Conservation (phyloP, 495 filamentous ascomycete genomes). For the Tuber calosporum region DNA sequence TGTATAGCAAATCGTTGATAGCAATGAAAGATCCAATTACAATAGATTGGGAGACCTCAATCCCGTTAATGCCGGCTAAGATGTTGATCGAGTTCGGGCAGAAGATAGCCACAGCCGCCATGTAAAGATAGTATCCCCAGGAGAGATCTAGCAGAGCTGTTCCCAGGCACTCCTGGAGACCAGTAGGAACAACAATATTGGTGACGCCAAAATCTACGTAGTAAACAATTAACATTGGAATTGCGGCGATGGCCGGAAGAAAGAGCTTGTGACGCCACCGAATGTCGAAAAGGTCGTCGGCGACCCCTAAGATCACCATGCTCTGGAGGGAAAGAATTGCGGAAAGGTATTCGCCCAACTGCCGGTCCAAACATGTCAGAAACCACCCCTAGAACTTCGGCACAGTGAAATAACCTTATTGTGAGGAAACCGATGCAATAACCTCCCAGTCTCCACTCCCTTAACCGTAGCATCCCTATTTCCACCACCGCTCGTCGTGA, state of each 20-base stretch:
- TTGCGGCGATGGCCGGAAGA: constrained; percentile 87
- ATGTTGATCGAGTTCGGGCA: constrained; percentile 99
- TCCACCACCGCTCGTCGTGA: constrained; percentile 88
- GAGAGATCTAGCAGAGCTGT: constrained; percentile 75
- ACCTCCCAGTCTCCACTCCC: constrained; percentile 45
- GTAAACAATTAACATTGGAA: constrained; percentile 93
- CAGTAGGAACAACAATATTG: constrained; percentile 79
- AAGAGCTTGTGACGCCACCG: constrained; percentile 98
- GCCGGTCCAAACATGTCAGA: constrained; percentile 4
- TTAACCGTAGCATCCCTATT: constrained; percentile 75
- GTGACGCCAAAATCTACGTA: constrained; percentile 98
- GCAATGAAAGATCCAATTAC: constrained; percentile 78
- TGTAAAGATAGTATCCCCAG: constrained; percentile 89
- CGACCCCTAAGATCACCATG: constrained; percentile 82
- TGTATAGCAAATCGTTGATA: constrained; percentile 72
- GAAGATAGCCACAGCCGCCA: constrained; percentile 91
- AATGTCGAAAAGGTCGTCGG: constrained; percentile 96
- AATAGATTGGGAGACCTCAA: constrained; percentile 89
- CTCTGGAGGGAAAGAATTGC: constrained; percentile 85
- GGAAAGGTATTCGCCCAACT: constrained; percentile 93
- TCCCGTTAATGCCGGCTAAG: constrained; percentile 91
- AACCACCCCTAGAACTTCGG: background rate
- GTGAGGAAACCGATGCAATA: constrained; percentile 82
- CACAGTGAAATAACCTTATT: constrained; percentile 60
- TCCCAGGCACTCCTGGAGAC: constrained; percentile 74